Conservation (phyloP, 2,329 filamentous ascomycete species). For the Clonostachys byssicola region DNA sequence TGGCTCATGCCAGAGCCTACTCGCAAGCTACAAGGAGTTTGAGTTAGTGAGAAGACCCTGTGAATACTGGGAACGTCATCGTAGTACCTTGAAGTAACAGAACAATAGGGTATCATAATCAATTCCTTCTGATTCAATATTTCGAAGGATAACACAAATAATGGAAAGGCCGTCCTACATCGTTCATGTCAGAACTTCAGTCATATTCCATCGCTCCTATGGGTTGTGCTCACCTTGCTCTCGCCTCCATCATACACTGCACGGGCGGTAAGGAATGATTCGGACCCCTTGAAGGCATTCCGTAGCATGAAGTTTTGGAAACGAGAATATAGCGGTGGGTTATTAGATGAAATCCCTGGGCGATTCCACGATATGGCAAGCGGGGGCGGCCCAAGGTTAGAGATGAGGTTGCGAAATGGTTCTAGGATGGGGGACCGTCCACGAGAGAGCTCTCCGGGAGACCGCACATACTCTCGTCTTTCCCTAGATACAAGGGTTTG, state of each 20-base stretch:
- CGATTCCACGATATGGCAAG: conserved; percentile 67
- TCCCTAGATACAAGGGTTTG: conserved; percentile 60
- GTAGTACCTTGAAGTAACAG: conserved; percentile 58
- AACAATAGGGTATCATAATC: conserved; percentile 64
- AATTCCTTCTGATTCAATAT: conserved; percentile 61
- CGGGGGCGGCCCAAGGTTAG: conserved; percentile 62
- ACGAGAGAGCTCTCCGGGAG: conserved; percentile 46
- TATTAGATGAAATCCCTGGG: conserved; percentile 60
- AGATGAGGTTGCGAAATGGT: conserved; percentile 56
- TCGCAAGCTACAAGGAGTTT: conserved; percentile 59
- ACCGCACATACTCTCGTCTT: conserved; percentile 49
- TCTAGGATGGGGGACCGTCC: conserved; percentile 55
- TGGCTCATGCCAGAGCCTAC: conserved; percentile 64
- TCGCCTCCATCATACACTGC: conserved; percentile 69
- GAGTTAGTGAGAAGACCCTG: not conserved
- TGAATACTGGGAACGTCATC: not conserved
- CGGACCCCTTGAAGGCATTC: conserved; percentile 61
- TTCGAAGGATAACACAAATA: conserved; percentile 64
- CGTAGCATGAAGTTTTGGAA: conserved; percentile 72
- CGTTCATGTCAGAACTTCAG: not conserved
- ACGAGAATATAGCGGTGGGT: conserved; percentile 59
- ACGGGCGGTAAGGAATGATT: conserved; percentile 59
- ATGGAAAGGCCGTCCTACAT: conserved; percentile 61
- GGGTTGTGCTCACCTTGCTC: conserved; percentile 47
- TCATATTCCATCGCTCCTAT: not conserved